Conservation (phyloP, 306 rosid species). For the Malus sieversii region DNA sequence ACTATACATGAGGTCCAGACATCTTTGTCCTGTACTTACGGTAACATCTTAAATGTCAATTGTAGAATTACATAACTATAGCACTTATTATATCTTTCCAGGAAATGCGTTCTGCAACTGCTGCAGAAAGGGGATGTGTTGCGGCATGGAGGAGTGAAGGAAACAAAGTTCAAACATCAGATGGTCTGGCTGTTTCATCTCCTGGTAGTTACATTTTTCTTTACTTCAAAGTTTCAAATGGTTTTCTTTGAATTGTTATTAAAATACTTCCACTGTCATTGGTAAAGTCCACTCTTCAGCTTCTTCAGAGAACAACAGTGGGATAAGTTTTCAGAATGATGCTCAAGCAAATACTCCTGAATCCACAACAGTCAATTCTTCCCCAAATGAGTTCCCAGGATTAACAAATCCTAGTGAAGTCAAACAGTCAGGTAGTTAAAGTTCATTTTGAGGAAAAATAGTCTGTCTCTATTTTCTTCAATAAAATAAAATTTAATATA, state of each 20-base stretch:
- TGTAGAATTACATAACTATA: not conserved
- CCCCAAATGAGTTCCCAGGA: conserved; percentile 55
- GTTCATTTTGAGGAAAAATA: not conserved
- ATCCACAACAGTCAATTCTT: conserved; percentile 27
- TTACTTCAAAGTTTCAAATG: not conserved
- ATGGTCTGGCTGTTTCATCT: conserved; percentile 32
- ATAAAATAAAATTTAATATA: not conserved
- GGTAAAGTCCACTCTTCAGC: conserved; percentile 28
- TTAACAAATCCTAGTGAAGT: conserved; percentile 40
- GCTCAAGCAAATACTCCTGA: conserved; percentile 43
- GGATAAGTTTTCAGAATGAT: conserved; percentile 37
- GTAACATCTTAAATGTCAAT: not conserved
- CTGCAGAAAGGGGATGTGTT: conserved; percentile 35
- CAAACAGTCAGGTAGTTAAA: conserved; percentile 53
- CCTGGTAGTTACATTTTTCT: conserved; percentile 20
- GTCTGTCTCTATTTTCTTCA: not conserved
- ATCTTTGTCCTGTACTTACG: not conserved
- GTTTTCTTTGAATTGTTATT: not conserved
- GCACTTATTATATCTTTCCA: conserved; percentile 22
- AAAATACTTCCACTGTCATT: conserved; percentile 6
- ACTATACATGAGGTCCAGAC: not conserved
- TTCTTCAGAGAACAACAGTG: conserved; percentile 33
- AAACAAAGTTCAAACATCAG: conserved; percentile 30
- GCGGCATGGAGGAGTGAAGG: conserved; percentile 50
- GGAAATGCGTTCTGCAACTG: conserved; percentile 44